Conservation (phyloP, 1,284 basidiomycete species). For the Ganoderma sinense region DNA sequence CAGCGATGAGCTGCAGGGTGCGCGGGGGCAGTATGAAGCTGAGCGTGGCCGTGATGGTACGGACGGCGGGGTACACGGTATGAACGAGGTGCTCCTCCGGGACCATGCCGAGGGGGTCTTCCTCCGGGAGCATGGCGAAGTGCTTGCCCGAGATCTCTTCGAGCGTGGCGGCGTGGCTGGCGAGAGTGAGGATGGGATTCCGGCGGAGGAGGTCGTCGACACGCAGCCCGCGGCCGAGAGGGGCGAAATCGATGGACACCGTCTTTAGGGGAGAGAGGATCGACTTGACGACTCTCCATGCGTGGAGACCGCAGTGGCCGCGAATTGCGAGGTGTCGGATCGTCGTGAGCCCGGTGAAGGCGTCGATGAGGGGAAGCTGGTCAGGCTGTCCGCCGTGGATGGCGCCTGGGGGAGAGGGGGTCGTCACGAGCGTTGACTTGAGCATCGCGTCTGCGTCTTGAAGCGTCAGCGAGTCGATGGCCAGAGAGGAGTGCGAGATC, state of each 20-base stretch:
- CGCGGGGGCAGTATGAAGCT: conserved; percentile 9
- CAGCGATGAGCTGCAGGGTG: conserved; percentile 14
- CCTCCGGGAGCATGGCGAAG: conserved; percentile 12
- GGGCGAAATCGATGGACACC: conserved; percentile 8
- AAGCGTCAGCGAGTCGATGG: conserved; percentile 13
- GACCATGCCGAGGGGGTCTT: background rate
- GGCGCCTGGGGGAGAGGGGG: background rate
- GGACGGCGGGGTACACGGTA: conserved; percentile 19
- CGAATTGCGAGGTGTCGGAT: conserved; percentile 15
- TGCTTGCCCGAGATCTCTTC: conserved; percentile 14
- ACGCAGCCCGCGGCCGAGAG: background rate
- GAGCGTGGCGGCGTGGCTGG: conserved; percentile 11
- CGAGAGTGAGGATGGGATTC: conserved; percentile 24
- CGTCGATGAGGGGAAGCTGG: conserved; percentile 2
- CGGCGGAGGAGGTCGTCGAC: background rate
- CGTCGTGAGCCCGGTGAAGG: conserved; percentile 10
- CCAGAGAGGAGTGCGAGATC: conserved; percentile 7
- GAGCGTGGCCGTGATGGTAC: conserved; percentile 8
- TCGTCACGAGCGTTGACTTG: background rate
- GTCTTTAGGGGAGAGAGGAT: conserved; percentile 11
- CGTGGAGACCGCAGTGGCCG: background rate
- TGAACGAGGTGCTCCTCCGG: conserved; percentile 3
- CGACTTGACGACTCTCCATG: background rate
- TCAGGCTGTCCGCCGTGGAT: too few species aligned
- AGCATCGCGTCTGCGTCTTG: conserved; percentile 19